These are phyloP conservation scores for Rhizomucor miehei DNA, from an alignment of 371 early-diverging fungal genomes.

Conservation along the genomic window DNA sequence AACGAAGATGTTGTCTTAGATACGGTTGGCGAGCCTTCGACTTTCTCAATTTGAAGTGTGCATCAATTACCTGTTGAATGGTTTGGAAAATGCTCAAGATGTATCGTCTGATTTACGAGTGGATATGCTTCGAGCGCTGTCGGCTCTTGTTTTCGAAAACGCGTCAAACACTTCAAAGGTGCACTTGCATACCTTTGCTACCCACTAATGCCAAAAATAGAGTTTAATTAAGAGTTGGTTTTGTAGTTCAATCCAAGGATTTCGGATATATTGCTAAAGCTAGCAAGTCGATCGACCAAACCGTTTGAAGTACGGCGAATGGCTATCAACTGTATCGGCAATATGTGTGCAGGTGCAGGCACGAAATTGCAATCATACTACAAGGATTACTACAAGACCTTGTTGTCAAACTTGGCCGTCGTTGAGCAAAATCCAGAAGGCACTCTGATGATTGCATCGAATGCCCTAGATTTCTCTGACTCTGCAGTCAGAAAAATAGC, in stretches of 20 bases:
- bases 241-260: constrained; percentile 25
- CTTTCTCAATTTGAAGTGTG: constrained; percentile 31
- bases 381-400: constrained; percentile 34
- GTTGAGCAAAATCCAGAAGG: constrained; percentile 28
- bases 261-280: constrained; percentile 19
- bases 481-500: constrained; percentile 44
- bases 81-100: constrained; percentile 19
- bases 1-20: constrained; percentile 12
- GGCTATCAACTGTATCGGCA: constrained; percentile 66
- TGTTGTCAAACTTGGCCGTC: constrained; percentile 37
- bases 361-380: constrained; percentile 38
- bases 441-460: constrained; percentile 36
- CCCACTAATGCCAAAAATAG: background rate
- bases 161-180: constrained; percentile 33
- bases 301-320: constrained; percentile 53
- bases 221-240: background rate
- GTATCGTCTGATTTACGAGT: constrained; percentile 22
- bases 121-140: constrained; percentile 43
- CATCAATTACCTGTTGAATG: constrained; percentile 31
- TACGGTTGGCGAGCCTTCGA: constrained; percentile 31
- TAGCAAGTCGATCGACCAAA: constrained; percentile 28
- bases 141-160: constrained; percentile 50
- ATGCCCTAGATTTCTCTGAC: constrained; percentile 31
- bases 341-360: constrained; percentile 46
- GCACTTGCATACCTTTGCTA: background rate